A percentile compares a stretch with the other conserved stretches of the same genome.
Evolutionary conservation across 2,329 filamentous ascomycete species (phyloP).

Genomic region (Neofusicoccum sp.): DNA sequence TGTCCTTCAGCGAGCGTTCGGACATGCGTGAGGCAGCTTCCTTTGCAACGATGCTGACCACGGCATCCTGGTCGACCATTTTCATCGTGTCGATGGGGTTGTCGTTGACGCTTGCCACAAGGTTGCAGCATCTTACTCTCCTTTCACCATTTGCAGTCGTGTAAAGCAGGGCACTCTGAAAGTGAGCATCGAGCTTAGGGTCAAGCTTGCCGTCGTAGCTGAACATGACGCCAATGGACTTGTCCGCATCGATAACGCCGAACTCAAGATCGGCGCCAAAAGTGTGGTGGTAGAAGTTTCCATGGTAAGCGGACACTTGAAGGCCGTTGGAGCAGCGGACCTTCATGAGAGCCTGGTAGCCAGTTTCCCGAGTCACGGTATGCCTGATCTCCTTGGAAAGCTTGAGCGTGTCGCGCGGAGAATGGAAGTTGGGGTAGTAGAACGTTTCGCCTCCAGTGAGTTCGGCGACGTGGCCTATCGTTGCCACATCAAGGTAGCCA

Average conservation of each 20-base stretch:
- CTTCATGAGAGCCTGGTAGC: constrained; percentile 96
- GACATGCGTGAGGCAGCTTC: constrained; percentile 86
- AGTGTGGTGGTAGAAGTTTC: constrained; percentile 93
- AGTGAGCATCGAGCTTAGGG: constrained; percentile 92
- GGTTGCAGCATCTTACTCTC: constrained; percentile 86
- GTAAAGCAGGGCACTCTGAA: constrained; percentile 92
- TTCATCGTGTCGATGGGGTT: constrained; percentile 81
- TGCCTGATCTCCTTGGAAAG: constrained; percentile 83
- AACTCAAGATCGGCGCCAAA: constrained; percentile 95
- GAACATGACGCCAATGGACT: constrained; percentile 87
- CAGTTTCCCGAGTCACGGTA: constrained; percentile 82
- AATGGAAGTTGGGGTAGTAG: constrained; percentile 95
- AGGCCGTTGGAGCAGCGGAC: constrained; percentile 95
- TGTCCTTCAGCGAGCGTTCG: constrained; percentile 76
- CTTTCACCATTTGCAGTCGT: constrained; percentile 87
- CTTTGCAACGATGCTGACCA: constrained; percentile 84
- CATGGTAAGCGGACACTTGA: constrained; percentile 90
- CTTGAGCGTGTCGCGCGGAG: constrained; percentile 79
- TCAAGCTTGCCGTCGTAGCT: constrained; percentile 98
- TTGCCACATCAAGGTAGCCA: constrained; percentile 89
- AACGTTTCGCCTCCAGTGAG: constrained; percentile 93
- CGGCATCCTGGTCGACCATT: constrained; percentile 93
- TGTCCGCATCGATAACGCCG: constrained; percentile 87
- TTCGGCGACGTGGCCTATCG: constrained; percentile 81
- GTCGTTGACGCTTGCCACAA: constrained; percentile 89